Percentiles rank a stretch among this genome's conserved stretches.
phyloP scores from a whole-genome alignment of 2,329 filamentous ascomycete genomes.

The Ceratocystis lukuohia region DNA sequence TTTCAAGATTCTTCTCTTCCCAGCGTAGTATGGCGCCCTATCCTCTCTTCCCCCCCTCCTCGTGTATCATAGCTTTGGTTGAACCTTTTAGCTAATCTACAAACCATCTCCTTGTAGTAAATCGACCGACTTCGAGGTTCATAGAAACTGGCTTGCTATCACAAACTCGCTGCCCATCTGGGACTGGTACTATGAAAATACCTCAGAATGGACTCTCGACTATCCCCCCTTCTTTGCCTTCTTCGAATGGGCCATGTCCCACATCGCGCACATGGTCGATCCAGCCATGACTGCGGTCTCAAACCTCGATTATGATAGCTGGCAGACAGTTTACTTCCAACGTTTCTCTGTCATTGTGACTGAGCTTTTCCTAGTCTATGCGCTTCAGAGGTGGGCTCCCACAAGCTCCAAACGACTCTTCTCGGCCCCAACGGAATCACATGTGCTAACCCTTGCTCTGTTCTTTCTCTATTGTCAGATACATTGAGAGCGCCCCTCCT shows the following conservation, averaged over 20 bases:
- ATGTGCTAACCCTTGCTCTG: background rate
- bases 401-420: background rate
- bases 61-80: background rate
- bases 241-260: constrained; percentile 87
- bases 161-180: constrained; percentile 76
- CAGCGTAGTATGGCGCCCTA: constrained; percentile 69
- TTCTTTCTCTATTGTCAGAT: constrained; percentile 36
- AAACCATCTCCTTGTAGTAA: constrained; percentile 46
- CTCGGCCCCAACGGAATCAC: background rate
- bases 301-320: constrained; percentile 76
- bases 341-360: constrained; percentile 73
- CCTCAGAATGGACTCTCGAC: constrained; percentile 98
- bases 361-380: constrained; percentile 72
- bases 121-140: constrained; percentile 97
- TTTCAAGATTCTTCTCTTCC: constrained; percentile 84
- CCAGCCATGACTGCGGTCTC: constrained; percentile 68
- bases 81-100: constrained; percentile 5
- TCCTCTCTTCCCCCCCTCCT: background rate
- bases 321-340: constrained; percentile 91
- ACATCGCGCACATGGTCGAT: constrained; percentile 63
- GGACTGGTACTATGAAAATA: constrained; percentile 94
- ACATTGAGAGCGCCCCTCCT: constrained; percentile 56
- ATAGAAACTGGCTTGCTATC: constrained; percentile 96
- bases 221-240: constrained; percentile 97
- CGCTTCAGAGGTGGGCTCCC: constrained; percentile 52